Conservation (phyloP, 2,329 filamentous ascomycete species). For the Xylariaceae sp. region DNA sequence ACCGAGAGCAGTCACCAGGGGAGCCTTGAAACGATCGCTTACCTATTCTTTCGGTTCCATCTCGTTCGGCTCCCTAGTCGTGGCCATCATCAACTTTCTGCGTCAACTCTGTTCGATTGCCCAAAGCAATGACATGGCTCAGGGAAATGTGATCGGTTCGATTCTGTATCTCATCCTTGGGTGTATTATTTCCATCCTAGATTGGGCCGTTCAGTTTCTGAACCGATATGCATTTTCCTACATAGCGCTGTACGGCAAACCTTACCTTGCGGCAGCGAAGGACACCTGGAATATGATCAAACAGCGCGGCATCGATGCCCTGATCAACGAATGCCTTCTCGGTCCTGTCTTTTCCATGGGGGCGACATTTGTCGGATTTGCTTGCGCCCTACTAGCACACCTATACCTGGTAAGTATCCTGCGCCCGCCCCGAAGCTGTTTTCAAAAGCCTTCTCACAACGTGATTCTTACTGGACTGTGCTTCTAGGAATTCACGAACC, state of each 20-base stretch:
- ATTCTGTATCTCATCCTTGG: slow-evolving; percentile 71
- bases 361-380: slow-evolving; percentile 76
- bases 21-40: slow-evolving; percentile 74
- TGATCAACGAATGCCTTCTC: slow-evolving; percentile 84
- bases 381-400: slow-evolving; percentile 76
- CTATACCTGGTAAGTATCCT: slow-evolving; percentile 78
- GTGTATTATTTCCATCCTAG: slow-evolving; percentile 70
- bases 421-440: slow-evolving; percentile 43
- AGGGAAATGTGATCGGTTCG: slow-evolving; percentile 62
- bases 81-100: slow-evolving; percentile 82
- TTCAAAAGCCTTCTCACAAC: background rate
- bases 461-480: slow-evolving; percentile 3
- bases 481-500: slow-evolving; percentile 27
- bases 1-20: slow-evolving; percentile 73
- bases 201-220: slow-evolving; percentile 84
- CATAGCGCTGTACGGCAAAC: slow-evolving; percentile 87
- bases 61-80: slow-evolving; percentile 75
- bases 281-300: slow-evolving; percentile 88
- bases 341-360: slow-evolving; percentile 54
- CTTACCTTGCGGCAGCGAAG: slow-evolving; percentile 81
- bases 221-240: slow-evolving; percentile 92
- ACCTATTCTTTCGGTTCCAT: slow-evolving; percentile 94
- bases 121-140: slow-evolving; percentile 56
- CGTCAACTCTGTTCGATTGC: slow-evolving; percentile 80
- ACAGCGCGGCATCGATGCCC: slow-evolving; percentile 82